Evolutionary conservation across 139 green algal species (phyloP).

Genomic region (Micractinium sp.): DNA sequence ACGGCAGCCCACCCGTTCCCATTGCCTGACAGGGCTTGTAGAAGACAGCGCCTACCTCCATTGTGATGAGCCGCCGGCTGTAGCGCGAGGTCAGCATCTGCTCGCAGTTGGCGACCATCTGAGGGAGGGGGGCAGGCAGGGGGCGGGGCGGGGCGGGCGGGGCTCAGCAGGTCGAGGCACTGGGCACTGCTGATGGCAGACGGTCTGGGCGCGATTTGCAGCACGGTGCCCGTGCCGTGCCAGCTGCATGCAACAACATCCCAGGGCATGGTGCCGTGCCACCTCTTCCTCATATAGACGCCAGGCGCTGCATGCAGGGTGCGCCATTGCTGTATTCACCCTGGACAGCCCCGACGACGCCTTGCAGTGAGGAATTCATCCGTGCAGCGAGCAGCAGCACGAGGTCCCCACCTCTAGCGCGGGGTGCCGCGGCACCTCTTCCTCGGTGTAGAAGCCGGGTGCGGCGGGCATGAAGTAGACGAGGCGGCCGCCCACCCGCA

Average conservation of each 20-base stretch:
- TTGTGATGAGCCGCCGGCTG: conserved; percentile 87
- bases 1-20: too few relatives aligned
- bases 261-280: too few relatives aligned
- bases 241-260: not conserved
- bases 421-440: conserved; percentile 78
- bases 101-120: conserved; percentile 73
- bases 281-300: too few relatives aligned
- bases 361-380: not conserved
- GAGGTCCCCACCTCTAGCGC: conserved; percentile 58
- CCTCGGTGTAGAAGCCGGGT: conserved; percentile 62
- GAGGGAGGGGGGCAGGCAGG: not conserved
- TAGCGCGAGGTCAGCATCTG: conserved; percentile 85
- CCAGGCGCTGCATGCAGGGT: too few relatives aligned
- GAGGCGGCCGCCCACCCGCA: conserved; percentile 72
- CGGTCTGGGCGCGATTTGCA: not conserved
- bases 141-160: not conserved
- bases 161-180: not conserved
- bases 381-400: conserved; percentile 12
- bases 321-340: not conserved
- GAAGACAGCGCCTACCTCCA: conserved; percentile 50
- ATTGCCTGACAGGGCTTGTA: too few relatives aligned
- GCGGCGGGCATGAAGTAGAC: conserved; percentile 79
- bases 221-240: not conserved
- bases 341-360: not conserved
- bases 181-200: not conserved